Percentiles rank a stretch among this genome's conserved stretches.
Evolutionary conservation across 345 rosid genomes (phyloP).

Genomic region (Eucalyptus sp.): DNA sequence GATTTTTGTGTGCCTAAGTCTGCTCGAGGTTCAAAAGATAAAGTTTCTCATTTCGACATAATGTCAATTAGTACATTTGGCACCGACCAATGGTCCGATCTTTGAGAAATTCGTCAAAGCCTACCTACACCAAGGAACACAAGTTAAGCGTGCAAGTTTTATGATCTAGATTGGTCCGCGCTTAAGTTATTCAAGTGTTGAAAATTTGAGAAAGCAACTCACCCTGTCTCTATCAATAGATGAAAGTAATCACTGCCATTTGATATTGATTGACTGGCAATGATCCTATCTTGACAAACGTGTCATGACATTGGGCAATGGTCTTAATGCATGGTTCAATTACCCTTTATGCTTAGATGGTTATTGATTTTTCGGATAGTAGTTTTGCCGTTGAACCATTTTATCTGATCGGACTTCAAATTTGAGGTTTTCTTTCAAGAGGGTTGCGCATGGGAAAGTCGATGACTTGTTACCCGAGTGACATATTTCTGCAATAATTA

Average conservation of each 20-base stretch:
- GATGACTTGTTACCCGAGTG: neutral
- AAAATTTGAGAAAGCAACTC: neutral
- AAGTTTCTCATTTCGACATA: neutral
- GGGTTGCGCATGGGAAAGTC: accelerated
- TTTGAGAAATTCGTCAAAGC: neutral
- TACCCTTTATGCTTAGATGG: accelerated
- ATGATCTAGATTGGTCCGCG: neutral
- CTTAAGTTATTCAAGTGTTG: neutral
- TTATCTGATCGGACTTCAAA: too few species aligned
- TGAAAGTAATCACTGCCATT: neutral
- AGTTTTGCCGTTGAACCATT: too few species aligned
- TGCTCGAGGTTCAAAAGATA: neutral
- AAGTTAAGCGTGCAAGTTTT: too few species aligned
- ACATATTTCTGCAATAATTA: neutral
- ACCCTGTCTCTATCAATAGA: accelerated
- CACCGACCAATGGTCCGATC: neutral
- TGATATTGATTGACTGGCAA: neutral
- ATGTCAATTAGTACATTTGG: neutral
- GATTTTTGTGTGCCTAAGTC: neutral
- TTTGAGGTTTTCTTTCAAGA: neutral
- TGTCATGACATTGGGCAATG: neutral
- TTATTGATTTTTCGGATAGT: too few species aligned
- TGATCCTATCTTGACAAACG: neutral
- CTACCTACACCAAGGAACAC: neutral
- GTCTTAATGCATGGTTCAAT: neutral